A percentile compares a stretch with the other conserved stretches of the same genome.
Evolutionary conservation across 257 asterid species (phyloP).

Genomic region (Plantago major): DNA sequence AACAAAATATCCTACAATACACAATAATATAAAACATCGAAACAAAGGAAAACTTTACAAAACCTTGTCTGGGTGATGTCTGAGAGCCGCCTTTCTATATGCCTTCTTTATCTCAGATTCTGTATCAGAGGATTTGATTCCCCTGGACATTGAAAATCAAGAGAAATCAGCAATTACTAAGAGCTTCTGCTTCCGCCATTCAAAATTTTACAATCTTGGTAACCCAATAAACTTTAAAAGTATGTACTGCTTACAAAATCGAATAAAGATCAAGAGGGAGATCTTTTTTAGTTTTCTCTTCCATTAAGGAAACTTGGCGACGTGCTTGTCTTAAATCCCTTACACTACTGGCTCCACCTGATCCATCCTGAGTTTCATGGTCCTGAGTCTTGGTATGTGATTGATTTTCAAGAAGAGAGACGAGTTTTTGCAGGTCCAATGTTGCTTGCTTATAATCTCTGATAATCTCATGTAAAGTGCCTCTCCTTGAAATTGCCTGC

Average conservation of each 20-base stretch:
- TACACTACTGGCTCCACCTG: conserved; percentile 44
- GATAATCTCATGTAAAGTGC: conserved; percentile 79
- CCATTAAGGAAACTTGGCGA: conserved; percentile 51
- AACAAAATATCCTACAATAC: conserved; percentile 13
- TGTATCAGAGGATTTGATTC: conserved; percentile 74
- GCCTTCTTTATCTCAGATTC: conserved; percentile 93
- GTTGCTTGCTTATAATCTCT: conserved; percentile 82
- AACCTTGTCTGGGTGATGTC: conserved; percentile 98
- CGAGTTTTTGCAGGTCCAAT: conserved; percentile 58
- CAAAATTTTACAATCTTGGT: neutral
- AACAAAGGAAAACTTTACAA: conserved; percentile 14
- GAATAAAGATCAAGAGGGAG: conserved; percentile 65
- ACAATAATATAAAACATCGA: conserved; percentile 6
- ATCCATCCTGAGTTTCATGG: conserved; percentile 31
- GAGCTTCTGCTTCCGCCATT: neutral
- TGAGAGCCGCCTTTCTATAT: conserved; percentile 92
- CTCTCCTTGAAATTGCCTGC: conserved; percentile 95
- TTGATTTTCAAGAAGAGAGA: conserved; percentile 61
- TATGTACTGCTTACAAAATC: conserved; percentile 59
- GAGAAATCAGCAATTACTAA: conserved; percentile 9
- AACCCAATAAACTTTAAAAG: too few relatives aligned
- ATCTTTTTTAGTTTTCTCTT: conserved; percentile 64
- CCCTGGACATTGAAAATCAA: conserved; percentile 45
- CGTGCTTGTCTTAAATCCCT: conserved; percentile 67
- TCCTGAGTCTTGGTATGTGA: conserved; percentile 39